Conservation (phyloP, 352 stramenopile genomes). For the Phytopythium oedochilum region DNA sequence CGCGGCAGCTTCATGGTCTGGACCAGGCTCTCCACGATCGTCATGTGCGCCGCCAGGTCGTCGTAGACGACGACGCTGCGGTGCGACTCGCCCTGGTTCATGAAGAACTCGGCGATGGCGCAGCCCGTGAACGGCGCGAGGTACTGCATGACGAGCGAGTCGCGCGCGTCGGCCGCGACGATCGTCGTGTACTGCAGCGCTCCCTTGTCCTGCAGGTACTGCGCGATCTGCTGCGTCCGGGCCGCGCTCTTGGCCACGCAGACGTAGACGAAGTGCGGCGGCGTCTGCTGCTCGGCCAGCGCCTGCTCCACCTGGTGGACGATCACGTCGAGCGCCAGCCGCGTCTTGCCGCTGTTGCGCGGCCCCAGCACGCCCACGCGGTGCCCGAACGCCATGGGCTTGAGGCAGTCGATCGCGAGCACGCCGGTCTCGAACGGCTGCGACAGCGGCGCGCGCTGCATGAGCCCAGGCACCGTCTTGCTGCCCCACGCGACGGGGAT, state of each 20-base stretch:
- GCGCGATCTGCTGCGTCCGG: conserved; percentile 61
- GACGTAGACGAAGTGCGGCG: conserved; percentile 76
- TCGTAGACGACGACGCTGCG: conserved; percentile 76
- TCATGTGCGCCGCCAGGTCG: conserved; percentile 69
- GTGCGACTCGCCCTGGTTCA: conserved; percentile 39
- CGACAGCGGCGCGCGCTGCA: conserved; percentile 46
- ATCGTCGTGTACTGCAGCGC: conserved; percentile 59
- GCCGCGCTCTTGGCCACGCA: conserved; percentile 50
- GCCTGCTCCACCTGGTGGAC: conserved; percentile 38
- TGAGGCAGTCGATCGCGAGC: conserved; percentile 70
- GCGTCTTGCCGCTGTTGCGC: conserved; percentile 69
- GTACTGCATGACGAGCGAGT: conserved; percentile 77
- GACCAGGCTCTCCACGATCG: conserved; percentile 68
- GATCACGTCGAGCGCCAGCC: conserved; percentile 62
- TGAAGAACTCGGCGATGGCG: conserved; percentile 66
- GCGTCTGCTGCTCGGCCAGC: conserved; percentile 18
- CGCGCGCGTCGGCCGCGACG: conserved; percentile 53
- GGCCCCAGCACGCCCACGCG: conserved; percentile 64
- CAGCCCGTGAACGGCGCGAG: conserved; percentile 77
- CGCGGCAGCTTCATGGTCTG: conserved; percentile 64
- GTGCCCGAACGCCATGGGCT: conserved; percentile 67
- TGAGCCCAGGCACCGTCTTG: conserved; percentile 61
- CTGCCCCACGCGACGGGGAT: conserved; percentile 47
- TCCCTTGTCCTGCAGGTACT: conserved; percentile 41
- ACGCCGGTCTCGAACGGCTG: conserved; percentile 57